phyloP scores from a whole-genome alignment of 169 alveolate genomes.

The Perkinsus marinus region DNA sequence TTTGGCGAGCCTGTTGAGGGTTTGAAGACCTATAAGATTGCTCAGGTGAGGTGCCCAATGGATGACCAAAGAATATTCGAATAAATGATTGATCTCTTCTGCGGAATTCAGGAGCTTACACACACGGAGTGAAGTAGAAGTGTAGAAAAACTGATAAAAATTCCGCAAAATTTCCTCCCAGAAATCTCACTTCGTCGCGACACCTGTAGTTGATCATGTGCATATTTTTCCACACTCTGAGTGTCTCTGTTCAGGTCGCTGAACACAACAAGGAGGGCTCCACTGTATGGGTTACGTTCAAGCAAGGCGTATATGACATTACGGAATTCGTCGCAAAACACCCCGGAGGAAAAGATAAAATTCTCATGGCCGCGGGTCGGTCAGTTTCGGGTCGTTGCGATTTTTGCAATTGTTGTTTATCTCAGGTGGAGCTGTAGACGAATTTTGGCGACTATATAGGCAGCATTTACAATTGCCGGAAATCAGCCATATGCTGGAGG shows the following conservation, averaged over 20 bases:
- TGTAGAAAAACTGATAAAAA: too few relatives aligned
- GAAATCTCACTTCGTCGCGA: too few relatives aligned
- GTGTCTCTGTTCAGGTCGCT: constrained; percentile 3
- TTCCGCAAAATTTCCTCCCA: too few relatives aligned
- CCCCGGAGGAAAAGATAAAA: constrained; percentile 33
- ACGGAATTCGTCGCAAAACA: constrained; percentile 35
- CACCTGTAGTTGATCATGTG: too few relatives aligned
- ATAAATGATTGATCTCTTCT: too few relatives aligned
- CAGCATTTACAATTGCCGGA: constrained; percentile 25
- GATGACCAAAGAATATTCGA: too few relatives aligned
- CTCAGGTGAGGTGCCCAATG: neutral
- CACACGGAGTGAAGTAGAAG: too few relatives aligned
- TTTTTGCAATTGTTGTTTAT: constrained; percentile 2
- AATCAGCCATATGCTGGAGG: constrained; percentile 29
- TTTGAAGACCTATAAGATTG: neutral
- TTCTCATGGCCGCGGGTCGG: constrained; percentile 9
- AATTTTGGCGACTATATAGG: constrained; percentile 39
- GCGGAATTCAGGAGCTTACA: too few relatives aligned
- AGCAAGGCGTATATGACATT: constrained; percentile 41
- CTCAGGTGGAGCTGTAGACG: constrained; percentile 41
- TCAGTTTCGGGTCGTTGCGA: neutral
- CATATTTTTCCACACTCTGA: too few relatives aligned
- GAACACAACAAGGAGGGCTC: constrained; percentile 19
- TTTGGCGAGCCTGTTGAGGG: neutral
- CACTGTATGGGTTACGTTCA: constrained; percentile 39